A percentile compares a stretch with the other conserved stretches of the same genome.
Conservation (phyloP, 2,329 filamentous ascomycete species). For the Claviceps quebecensis region DNA sequence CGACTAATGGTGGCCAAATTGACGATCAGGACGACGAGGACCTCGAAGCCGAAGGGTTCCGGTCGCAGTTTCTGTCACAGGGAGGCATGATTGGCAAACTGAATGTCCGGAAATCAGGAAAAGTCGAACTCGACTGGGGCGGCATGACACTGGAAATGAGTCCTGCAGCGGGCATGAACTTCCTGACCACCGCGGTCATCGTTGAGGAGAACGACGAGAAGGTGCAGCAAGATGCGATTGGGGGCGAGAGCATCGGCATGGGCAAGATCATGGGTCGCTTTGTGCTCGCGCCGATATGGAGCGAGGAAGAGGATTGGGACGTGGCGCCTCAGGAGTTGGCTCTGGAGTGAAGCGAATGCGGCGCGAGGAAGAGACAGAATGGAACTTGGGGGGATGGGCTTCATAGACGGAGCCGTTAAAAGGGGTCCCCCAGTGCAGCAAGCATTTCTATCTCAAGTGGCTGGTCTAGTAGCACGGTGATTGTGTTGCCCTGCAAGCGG, state of each 20-base stretch:
- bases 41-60: constrained; percentile 19
- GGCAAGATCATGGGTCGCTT: constrained; percentile 50
- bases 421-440: too few relatives aligned
- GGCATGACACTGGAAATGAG: constrained; percentile 39
- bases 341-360: background rate
- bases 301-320: constrained; percentile 43
- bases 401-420: too few relatives aligned
- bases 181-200: constrained; percentile 44
- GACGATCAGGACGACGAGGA: constrained; percentile 20
- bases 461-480: too few relatives aligned
- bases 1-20: background rate
- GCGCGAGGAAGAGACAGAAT: too few relatives aligned
- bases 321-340: constrained; percentile 23
- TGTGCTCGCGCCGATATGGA: constrained; percentile 43
- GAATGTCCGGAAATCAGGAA: constrained; percentile 46
- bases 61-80: constrained; percentile 27
- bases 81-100: constrained; percentile 48
- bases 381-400: too few relatives aligned
- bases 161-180: constrained; percentile 37
- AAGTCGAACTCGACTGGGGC: constrained; percentile 49
- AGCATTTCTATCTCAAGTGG: too few relatives aligned
- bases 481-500: too few relatives aligned
- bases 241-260: constrained; percentile 45
- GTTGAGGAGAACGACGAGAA: constrained; percentile 44
- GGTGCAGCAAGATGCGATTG: constrained; percentile 23